Percentiles rank a stretch among this genome's conserved stretches.
Conservation (phyloP, 2,329 filamentous ascomycete species). For the Dryadomyces sulphureus region DNA sequence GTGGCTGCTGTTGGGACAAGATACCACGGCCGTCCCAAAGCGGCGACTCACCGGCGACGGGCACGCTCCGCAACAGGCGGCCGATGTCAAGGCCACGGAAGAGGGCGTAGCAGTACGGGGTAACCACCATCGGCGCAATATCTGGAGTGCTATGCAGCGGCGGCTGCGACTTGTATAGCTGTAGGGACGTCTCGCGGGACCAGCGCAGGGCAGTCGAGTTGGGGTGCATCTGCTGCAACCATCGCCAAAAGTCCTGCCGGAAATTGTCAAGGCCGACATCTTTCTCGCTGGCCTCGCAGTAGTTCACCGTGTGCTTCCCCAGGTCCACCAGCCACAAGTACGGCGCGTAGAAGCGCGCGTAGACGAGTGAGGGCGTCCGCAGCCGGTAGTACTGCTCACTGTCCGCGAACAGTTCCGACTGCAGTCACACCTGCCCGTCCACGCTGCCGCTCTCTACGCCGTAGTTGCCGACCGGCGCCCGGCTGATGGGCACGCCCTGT, state of each 20-base stretch:
- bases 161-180: background rate
- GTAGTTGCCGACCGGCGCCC: conserved; percentile 54
- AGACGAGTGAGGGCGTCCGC: conserved; percentile 38
- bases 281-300: conserved; percentile 23
- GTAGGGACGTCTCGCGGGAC: conserved; percentile 32
- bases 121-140: conserved; percentile 44
- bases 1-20: conserved; percentile 3
- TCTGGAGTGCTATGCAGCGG: background rate
- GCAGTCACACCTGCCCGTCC: conserved; percentile 46
- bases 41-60: conserved; percentile 13
- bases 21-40: background rate
- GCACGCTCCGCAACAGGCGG: conserved; percentile 30
- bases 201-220: conserved; percentile 23
- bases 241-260: conserved; percentile 36
- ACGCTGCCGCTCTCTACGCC: conserved; percentile 32
- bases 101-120: conserved; percentile 48
- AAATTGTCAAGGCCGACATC: conserved; percentile 42
- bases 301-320: conserved; percentile 60
- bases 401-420: conserved; percentile 30
- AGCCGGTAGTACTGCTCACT: conserved; percentile 50
- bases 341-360: conserved; percentile 42
- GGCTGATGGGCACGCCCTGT: conserved; percentile 36
- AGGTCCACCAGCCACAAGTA: conserved; percentile 62
- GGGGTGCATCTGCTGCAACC: conserved; percentile 34
- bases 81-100: conserved; percentile 52